Evolutionary conservation across 139 green algal genomes (phyloP).

Genomic region (Tetradesmus obliquus): DNA sequence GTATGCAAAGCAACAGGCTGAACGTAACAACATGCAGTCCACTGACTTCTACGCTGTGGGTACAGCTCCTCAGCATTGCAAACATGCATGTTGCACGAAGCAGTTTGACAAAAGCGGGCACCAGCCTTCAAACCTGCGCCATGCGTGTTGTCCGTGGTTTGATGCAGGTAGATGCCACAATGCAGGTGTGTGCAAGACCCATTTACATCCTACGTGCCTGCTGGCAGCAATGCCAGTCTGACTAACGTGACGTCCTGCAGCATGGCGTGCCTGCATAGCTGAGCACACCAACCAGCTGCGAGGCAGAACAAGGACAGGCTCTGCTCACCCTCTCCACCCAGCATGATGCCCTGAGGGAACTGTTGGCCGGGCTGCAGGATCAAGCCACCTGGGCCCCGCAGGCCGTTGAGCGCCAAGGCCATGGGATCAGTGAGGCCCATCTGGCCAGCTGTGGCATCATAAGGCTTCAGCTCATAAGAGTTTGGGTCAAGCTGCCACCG

Average conservation of each 20-base stretch:
- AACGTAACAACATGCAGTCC: too few species aligned
- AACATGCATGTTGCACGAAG: too few species aligned
- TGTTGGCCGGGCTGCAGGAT: constrained; percentile 16
- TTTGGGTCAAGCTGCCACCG: constrained; percentile 32
- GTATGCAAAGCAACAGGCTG: too few species aligned
- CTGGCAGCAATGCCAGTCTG: neutral
- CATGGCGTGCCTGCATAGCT: neutral
- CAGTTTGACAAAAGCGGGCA: too few species aligned
- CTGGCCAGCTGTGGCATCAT: neutral
- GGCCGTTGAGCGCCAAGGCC: neutral
- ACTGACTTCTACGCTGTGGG: too few species aligned
- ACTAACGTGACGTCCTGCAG: too few species aligned
- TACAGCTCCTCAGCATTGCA: too few species aligned
- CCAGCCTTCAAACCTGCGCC: too few species aligned
- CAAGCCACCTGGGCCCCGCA: constrained; percentile 12
- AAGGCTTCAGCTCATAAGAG: constrained; percentile 5
- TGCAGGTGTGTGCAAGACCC: too few species aligned
- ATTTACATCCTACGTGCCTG: neutral
- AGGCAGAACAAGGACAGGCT: neutral
- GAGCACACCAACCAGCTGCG: neutral
- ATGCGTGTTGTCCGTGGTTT: too few species aligned
- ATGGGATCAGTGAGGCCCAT: neutral
- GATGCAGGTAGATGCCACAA: too few species aligned
- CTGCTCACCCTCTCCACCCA: neutral
- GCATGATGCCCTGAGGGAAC: constrained; percentile 19